Conservation (phyloP, 768 basidiomycete species). For the Pleurotus tuoliensis region DNA sequence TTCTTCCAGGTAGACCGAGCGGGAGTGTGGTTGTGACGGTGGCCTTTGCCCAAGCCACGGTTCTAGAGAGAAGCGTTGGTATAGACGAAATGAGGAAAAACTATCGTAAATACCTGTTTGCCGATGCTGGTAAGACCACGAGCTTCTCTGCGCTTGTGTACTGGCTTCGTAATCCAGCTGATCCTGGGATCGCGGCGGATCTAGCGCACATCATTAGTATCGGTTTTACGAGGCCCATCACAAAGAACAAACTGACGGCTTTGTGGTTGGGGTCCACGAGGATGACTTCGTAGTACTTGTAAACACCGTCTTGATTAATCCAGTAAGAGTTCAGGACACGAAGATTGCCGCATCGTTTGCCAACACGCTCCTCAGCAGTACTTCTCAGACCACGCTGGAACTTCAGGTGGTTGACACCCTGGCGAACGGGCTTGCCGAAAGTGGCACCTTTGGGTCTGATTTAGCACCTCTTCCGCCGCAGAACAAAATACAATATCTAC, state of each 20-base stretch:
- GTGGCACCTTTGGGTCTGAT: constrained; percentile 70
- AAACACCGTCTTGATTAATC: constrained; percentile 98
- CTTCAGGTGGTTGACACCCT: constrained; percentile 99
- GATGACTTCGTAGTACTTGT: constrained; percentile 99
- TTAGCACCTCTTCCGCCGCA: background rate
- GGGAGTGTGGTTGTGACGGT: constrained; percentile 90
- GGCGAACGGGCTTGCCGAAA: constrained; percentile 97
- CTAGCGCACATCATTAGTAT: constrained; percentile 30
- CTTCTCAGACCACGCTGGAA: constrained; percentile 91
- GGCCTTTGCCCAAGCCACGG: constrained; percentile 95
- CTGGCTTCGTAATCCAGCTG: constrained; percentile 98
- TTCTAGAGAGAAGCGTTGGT: constrained; percentile 49
- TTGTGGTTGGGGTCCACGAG: constrained; percentile 95
- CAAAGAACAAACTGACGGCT: constrained; percentile 54
- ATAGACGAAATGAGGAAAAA: constrained; percentile 5
- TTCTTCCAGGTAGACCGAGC: constrained; percentile 92
- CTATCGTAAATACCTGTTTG: constrained; percentile 68
- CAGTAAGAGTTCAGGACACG: constrained; percentile 98
- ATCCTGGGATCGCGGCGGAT: constrained; percentile 95
- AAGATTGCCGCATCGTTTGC: constrained; percentile 92
- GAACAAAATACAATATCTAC: constrained; percentile 37
- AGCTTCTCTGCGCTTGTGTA: constrained; percentile 97
- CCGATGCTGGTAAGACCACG: constrained; percentile 96
- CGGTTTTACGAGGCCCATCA: too few species aligned
- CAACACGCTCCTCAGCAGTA: constrained; percentile 97